Evolutionary conservation across 106 monocot genomes (phyloP).

Genomic region (Dioscorea dumetorum): DNA sequence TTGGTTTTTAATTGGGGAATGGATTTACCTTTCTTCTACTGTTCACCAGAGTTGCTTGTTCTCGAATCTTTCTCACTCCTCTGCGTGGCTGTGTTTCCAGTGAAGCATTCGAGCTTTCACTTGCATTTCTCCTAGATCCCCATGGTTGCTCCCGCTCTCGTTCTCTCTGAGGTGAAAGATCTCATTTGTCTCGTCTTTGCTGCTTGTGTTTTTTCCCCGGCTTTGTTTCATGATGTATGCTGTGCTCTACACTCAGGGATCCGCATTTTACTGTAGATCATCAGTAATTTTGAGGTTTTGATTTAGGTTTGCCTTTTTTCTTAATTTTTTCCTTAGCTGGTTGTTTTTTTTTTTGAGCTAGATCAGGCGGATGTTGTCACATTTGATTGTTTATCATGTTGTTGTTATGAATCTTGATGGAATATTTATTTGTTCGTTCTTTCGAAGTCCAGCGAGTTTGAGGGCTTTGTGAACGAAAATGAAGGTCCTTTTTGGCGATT

Average conservation of each 20-base stretch:
- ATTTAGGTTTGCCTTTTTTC: neutral
- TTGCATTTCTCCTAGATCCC: neutral
- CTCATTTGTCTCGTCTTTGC: neutral
- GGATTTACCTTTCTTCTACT: too few species aligned
- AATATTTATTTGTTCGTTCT: too few species aligned
- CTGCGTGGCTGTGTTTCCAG: too few species aligned
- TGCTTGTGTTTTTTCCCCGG: neutral
- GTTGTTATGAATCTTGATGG: too few species aligned
- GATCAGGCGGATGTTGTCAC: too few species aligned
- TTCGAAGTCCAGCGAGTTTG: too few species aligned
- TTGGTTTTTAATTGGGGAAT: too few species aligned
- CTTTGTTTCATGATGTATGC: neutral
- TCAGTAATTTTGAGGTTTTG: neutral
- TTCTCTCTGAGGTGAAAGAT: neutral
- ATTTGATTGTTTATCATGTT: too few species aligned
- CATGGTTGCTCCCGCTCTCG: neutral
- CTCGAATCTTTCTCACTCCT: too few species aligned
- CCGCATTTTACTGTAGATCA: slow-evolving; percentile 17
- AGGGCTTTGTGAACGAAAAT: too few species aligned
- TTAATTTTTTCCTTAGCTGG: neutral
- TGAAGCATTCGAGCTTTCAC: neutral
- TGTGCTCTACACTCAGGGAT: neutral
- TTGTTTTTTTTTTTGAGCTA: neutral
- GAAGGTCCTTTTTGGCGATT: too few species aligned
- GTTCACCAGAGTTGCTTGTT: too few species aligned